These are phyloP conservation scores for Xylaria sp. DNA, from an alignment of 2,329 filamentous ascomycete genomes.

Conservation along the genomic window DNA sequence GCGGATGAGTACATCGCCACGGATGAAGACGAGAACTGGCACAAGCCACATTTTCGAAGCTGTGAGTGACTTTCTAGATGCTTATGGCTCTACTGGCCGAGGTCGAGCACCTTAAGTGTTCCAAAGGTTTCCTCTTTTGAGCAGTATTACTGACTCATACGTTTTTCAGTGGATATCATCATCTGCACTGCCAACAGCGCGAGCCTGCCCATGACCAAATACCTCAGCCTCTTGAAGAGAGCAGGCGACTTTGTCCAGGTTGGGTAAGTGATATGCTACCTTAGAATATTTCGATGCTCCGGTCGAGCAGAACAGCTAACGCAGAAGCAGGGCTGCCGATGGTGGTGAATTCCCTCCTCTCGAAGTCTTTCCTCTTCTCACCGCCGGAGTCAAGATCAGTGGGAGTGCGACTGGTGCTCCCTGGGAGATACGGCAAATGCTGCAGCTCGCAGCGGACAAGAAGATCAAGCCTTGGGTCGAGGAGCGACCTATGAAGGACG, in stretches of 20 bases:
- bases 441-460: conserved; percentile 68
- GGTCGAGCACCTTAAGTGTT: neutral
- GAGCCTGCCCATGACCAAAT: conserved; percentile 70
- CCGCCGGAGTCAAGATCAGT: conserved; percentile 63
- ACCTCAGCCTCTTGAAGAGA: conserved; percentile 69
- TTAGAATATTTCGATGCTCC: neutral
- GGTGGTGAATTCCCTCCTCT: conserved; percentile 58
- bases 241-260: conserved; percentile 74
- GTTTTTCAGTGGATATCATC: conserved; percentile 63
- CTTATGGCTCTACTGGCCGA: no score
- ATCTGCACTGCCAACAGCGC: conserved; percentile 65
- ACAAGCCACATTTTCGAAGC: conserved; percentile 58
- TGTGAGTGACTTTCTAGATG: conserved; percentile 35
- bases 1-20: conserved; percentile 62
- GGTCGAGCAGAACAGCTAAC: conserved; percentile 6
- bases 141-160: conserved; percentile 4
- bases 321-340: conserved; percentile 63
- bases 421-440: conserved; percentile 69
- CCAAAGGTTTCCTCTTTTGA: neutral
- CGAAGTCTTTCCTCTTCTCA: conserved; percentile 67
- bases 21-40: conserved; percentile 65
- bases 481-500: conserved; percentile 65
- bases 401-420: conserved; percentile 64
- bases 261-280: conserved; percentile 52
- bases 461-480: conserved; percentile 68